phyloP scores from a whole-genome alignment of 1,284 basidiomycete species.

The Sporisorium sorghi region DNA sequence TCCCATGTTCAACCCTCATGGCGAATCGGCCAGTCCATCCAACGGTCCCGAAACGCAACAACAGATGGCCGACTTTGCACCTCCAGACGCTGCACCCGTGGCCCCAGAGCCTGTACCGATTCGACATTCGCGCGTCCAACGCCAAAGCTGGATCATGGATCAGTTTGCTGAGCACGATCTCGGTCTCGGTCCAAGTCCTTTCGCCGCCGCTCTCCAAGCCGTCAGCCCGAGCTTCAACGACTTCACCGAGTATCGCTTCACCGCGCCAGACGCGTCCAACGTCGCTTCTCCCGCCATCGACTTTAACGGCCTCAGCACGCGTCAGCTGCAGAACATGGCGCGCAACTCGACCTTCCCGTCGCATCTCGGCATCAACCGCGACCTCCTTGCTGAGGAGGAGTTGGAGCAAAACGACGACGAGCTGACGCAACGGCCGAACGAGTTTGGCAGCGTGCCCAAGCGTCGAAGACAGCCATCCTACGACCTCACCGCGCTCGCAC shows the following conservation, averaged over 20 bases:
- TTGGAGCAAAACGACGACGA: conserved; percentile 13
- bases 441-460: conserved; percentile 20
- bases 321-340: conserved; percentile 57
- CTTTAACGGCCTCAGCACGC: conserved; percentile 47
- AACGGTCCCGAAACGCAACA: not conserved
- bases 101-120: conserved; percentile 2
- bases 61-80: not conserved
- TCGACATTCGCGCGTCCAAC: not conserved
- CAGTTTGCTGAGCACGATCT: conserved; percentile 40
- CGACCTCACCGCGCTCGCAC: conserved; percentile 29
- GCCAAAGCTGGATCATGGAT: conserved; percentile 29
- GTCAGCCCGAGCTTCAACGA: conserved; percentile 22
- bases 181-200: conserved; percentile 44
- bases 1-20: conserved; percentile 24
- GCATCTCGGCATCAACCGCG: conserved; percentile 53
- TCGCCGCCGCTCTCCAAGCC: conserved; percentile 40
- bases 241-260: conserved; percentile 3
- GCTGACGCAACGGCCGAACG: conserved; percentile 16
- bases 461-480: conserved; percentile 17
- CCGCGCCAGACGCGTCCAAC: conserved; percentile 1
- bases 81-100: not conserved
- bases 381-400: conserved; percentile 34
- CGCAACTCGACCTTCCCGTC: conserved; percentile 51
- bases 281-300: conserved; percentile 25
- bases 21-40: not conserved